Evolutionary conservation across 2,329 filamentous ascomycete genomes (phyloP), one percentile per base, ranked within the genome.

Genomic region (Epichloe sylvatica): DNA sequence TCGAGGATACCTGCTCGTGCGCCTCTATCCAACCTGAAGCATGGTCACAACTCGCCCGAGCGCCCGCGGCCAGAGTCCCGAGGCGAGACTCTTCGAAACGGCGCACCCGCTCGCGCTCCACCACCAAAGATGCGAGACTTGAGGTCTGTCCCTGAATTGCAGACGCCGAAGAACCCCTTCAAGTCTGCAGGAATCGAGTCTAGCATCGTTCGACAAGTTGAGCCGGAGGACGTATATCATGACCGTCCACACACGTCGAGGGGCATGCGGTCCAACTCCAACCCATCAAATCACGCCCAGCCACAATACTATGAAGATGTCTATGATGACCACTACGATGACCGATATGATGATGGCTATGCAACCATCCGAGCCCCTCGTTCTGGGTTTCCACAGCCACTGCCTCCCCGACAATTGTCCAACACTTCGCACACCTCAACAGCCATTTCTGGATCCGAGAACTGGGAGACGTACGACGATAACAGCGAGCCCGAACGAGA

Each of bases 391-490:
- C 62, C 67, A 13, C 67, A 69, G 34, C 68, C 67, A 15, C 66
- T 67, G 1, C 66, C 72, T 2, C 72, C 71, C 1, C 74, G 87
- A 45, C 86, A 91, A 58, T 81, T 84, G 15, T 70, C 67, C 3
- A 59, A 55, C 46, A 83, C 83, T 1, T 90, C 86, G 39, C 81
- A 81, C 55, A 79, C 82, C 0, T 90, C 86, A n/a, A 87, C 84
- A 1, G 75, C 75, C 21, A 75, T 85, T 25, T 88, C 86, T 5
- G 87, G 86, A 1, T 94, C 87, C 3, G 91, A 97, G 67, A 97
- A 97, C 64, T 97, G 91, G 91, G 91, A 97, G 67, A 95, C 90
- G 9, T 97, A 92, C 59, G 90, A 92, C 58, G 87, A 94, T 63
- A 80, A 77, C 56, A 88, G 84, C 53, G 83, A 88, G 59, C 79